A percentile compares a stretch with the other conserved stretches of the same genome.
These are phyloP conservation scores for Arabis hirsuta DNA, from an alignment of 345 rosid species.

Conservation along the genomic window DNA sequence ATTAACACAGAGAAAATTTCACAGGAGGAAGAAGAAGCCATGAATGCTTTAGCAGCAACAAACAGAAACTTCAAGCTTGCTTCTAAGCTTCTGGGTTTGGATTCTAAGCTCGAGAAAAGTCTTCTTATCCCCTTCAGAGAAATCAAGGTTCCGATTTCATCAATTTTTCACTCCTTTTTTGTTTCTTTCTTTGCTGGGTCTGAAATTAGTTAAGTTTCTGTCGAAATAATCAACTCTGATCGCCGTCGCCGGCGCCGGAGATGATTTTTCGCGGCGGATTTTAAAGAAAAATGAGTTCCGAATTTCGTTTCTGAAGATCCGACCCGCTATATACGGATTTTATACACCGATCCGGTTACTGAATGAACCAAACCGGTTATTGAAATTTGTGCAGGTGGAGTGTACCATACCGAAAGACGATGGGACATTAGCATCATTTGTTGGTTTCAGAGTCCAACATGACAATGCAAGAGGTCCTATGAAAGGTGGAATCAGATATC, in stretches of 20 bases:
- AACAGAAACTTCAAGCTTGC: conserved; percentile 95
- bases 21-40: conserved; percentile 43
- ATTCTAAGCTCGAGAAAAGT: conserved; percentile 95
- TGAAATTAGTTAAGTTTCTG: neutral
- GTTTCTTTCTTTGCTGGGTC: neutral
- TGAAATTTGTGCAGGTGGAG: conserved; percentile 58
- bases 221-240: conserved; percentile 3
- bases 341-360: conserved; percentile 4
- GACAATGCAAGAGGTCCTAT: conserved; percentile 93
- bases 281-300: neutral
- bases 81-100: conserved; percentile 85
- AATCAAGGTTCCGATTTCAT: conserved; percentile 66
- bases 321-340: conserved; percentile 10
- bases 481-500: conserved; percentile 58
- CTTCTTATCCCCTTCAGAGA: conserved; percentile 96
- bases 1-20: neutral
- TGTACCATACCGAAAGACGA: conserved; percentile 91
- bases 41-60: conserved; percentile 97
- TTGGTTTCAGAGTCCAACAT: conserved; percentile 92
- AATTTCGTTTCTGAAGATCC: conserved; percentile 10
- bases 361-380: conserved; percentile 27
- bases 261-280: conserved; percentile 9
- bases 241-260: conserved; percentile 8
- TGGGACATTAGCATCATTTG: conserved; percentile 70
- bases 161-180: conserved; percentile 21